Percentiles rank a stretch among this genome's conserved stretches.
Conservation (phyloP, 1,284 basidiomycete genomes). For the Trametes sp. region DNA sequence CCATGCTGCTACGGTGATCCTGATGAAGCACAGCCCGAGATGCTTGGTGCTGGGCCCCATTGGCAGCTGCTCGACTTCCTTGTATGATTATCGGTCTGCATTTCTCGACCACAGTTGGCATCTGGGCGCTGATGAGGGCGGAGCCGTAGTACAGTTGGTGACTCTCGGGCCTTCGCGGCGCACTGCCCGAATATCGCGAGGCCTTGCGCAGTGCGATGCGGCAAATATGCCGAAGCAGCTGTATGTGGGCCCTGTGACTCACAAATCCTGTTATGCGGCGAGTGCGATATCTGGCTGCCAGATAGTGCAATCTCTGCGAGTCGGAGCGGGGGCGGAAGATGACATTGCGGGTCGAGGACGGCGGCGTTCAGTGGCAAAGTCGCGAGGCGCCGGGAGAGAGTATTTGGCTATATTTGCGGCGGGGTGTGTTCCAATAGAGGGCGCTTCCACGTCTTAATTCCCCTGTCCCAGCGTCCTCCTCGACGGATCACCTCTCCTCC, state of each 20-base stretch:
- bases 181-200: neutral
- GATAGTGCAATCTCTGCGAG: neutral
- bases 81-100: neutral
- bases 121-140: neutral
- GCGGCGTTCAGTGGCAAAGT: neutral
- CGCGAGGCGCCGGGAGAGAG: conserved; percentile 10
- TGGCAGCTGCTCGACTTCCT: conserved; percentile 9
- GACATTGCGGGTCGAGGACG: no score
- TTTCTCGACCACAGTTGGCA: conserved; percentile 5
- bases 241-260: neutral
- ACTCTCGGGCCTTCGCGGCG: neutral
- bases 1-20: conserved; percentile 18
- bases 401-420: conserved; percentile 25
- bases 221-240: neutral
- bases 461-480: conserved; percentile 30
- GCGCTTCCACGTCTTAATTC: conserved; percentile 29
- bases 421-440: conserved; percentile 22
- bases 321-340: conserved; percentile 3
- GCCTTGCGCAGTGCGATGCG: neutral
- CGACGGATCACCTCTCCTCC: conserved; percentile 33
- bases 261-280: neutral
- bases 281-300: neutral
- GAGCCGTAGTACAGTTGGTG: neutral
- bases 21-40: conserved; percentile 15
- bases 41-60: conserved; percentile 1